A percentile compares a stretch with the other conserved stretches of the same genome.
phyloP scores from a whole-genome alignment of 169 alveolate genomes.

The Cryptosporidium parvum region DNA sequence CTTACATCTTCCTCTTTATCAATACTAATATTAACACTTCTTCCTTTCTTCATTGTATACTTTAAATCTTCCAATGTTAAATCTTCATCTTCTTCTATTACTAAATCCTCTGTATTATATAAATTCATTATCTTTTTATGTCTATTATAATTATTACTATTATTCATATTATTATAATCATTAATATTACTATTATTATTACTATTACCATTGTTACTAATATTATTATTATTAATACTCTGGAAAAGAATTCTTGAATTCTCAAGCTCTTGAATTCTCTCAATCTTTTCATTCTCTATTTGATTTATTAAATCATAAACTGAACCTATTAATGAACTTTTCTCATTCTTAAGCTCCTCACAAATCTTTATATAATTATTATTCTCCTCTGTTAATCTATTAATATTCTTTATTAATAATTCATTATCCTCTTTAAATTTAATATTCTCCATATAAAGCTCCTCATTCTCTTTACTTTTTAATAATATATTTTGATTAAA shows the following conservation, averaged over 20 bases:
- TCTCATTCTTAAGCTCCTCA: slow-evolving; percentile 47
- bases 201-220: no score
- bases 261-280: slow-evolving; percentile 69
- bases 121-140: not conserved
- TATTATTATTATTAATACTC: slow-evolving; percentile 19
- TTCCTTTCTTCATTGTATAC: slow-evolving; percentile 14
- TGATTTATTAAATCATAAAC: slow-evolving; percentile 75
- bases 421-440: slow-evolving; percentile 30
- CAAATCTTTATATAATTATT: slow-evolving; percentile 12
- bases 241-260: slow-evolving; percentile 68
- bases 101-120: not conserved
- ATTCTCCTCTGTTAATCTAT: slow-evolving; percentile 32
- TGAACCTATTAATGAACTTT: slow-evolving; percentile 40
- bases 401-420: slow-evolving; percentile 4
- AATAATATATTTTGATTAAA: slow-evolving; percentile 13
- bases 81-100: not conserved
- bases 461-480: slow-evolving; percentile 51
- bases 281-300: slow-evolving; percentile 69
- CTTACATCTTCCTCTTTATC: not conserved
- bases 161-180: not conserved
- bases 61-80: slow-evolving; percentile 55
- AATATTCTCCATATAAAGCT: slow-evolving; percentile 20
- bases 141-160: not conserved
- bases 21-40: not conserved
- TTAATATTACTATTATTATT: no score